phyloP scores from a whole-genome alignment of 805 yeast species.

The Pichia manshurica region DNA sequence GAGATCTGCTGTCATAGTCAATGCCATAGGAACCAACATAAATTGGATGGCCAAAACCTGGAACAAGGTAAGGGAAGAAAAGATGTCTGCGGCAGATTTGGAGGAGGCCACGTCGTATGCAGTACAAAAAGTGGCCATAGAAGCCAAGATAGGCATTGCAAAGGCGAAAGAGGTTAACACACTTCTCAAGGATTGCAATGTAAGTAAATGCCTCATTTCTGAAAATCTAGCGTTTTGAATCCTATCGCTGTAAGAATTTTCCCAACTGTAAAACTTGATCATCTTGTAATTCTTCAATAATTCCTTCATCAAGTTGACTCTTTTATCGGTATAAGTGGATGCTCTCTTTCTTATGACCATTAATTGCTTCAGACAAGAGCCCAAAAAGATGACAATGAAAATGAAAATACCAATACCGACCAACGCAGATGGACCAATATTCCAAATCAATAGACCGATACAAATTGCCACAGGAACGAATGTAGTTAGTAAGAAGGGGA shows the following conservation, averaged over 20 bases:
- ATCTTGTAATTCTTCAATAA: slow-evolving; percentile 70
- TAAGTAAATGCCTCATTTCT: slow-evolving; percentile 58
- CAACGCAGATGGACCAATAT: slow-evolving; percentile 67
- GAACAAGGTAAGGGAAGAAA: slow-evolving; percentile 65
- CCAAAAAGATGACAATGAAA: slow-evolving; percentile 43
- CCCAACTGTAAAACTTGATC: slow-evolving; percentile 90
- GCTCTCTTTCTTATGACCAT: slow-evolving; percentile 51
- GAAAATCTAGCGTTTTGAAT: slow-evolving; percentile 48
- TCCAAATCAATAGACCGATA: slow-evolving; percentile 57
- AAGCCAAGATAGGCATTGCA: slow-evolving; percentile 57
- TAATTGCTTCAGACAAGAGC: slow-evolving; percentile 42
- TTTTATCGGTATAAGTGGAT: slow-evolving; percentile 60
- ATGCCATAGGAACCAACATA: slow-evolving; percentile 62
- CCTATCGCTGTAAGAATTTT: slow-evolving; percentile 59
- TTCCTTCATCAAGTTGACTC: slow-evolving; percentile 76
- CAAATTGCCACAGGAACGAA: slow-evolving; percentile 59
- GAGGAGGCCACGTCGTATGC: slow-evolving; percentile 32
- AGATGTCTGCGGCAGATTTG: slow-evolving; percentile 53
- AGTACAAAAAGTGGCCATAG: slow-evolving; percentile 52
- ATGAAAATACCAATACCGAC: slow-evolving; percentile 61
- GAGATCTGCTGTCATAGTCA: slow-evolving; percentile 62
- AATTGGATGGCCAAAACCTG: slow-evolving; percentile 56
- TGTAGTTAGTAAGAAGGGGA: slow-evolving; percentile 58
- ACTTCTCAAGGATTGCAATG: slow-evolving; percentile 60
- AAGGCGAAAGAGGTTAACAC: slow-evolving; percentile 52